These are phyloP conservation scores for Aspergillus sp. DNA, from an alignment of 2,329 filamentous ascomycete species.

Conservation along the genomic window DNA sequence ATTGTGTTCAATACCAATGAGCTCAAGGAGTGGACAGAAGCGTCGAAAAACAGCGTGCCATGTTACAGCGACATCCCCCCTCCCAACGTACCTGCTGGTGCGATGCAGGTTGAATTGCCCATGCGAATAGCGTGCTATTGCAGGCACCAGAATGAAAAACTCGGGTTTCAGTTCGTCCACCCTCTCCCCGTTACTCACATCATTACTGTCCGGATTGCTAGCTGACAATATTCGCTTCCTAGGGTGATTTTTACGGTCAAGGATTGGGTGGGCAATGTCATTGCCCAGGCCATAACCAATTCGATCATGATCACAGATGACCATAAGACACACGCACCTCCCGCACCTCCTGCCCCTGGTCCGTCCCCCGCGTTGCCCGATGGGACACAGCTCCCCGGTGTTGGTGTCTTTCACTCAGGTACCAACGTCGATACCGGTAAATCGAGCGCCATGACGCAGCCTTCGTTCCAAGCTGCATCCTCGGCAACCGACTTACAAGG, in stretches of 20 bases:
- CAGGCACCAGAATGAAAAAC: slow-evolving; percentile 87
- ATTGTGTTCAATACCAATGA: slow-evolving; percentile 90
- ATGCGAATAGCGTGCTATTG: slow-evolving; percentile 98
- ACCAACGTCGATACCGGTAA: slow-evolving; percentile 25
- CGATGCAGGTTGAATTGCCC: slow-evolving; percentile 73
- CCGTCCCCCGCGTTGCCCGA: slow-evolving; percentile 31
- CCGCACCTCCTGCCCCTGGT: slow-evolving; percentile 27
- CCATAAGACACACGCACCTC: slow-evolving; percentile 72
- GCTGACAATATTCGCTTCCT: slow-evolving; percentile 14
- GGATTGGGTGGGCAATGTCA: slow-evolving; percentile 65
- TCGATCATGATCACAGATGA: slow-evolving; percentile 98
- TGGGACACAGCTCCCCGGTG: slow-evolving; percentile 36
- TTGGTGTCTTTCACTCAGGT: slow-evolving; percentile 37
- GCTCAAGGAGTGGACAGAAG: slow-evolving; percentile 72
- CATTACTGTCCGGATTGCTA: background rate
- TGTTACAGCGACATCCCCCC: slow-evolving; percentile 30
- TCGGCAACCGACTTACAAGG: slow-evolving; percentile 59
- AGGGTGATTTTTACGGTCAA: slow-evolving; percentile 90
- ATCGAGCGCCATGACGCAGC: slow-evolving; percentile 25
- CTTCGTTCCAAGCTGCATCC: slow-evolving; percentile 49
- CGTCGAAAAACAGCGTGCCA: slow-evolving; percentile 49
- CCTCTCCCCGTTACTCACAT: background rate
- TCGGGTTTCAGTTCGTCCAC: slow-evolving; percentile 60
- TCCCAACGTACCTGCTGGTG: slow-evolving; percentile 43
- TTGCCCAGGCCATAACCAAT: slow-evolving; percentile 78